phyloP scores from a whole-genome alignment of 371 early-diverging fungal species.

The Coemansia sp. region DNA sequence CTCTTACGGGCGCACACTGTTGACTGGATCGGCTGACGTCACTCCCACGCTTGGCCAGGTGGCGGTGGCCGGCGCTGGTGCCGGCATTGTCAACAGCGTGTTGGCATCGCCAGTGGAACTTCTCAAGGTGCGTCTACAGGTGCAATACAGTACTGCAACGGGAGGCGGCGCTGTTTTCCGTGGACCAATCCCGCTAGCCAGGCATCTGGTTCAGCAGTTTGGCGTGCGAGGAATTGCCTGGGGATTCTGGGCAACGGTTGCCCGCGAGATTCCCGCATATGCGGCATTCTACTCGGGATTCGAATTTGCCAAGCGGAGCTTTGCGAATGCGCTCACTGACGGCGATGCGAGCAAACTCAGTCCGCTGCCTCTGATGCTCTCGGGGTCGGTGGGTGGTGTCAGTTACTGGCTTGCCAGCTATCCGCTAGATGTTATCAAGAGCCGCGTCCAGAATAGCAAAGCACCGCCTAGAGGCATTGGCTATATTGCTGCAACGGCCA shows the following conservation, averaged over 20 bases:
- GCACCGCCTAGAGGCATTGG: slow-evolving; percentile 61
- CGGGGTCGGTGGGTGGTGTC: slow-evolving; percentile 76
- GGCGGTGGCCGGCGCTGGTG: slow-evolving; percentile 77
- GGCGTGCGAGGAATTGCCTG: slow-evolving; percentile 74
- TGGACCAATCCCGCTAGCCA: slow-evolving; percentile 71
- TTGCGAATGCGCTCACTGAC: slow-evolving; percentile 53
- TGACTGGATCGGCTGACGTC: slow-evolving; percentile 45
- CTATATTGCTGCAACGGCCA: slow-evolving; percentile 58
- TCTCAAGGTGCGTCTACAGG: slow-evolving; percentile 79
- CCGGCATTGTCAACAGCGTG: slow-evolving; percentile 69
- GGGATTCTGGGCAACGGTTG: slow-evolving; percentile 76
- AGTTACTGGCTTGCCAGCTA: slow-evolving; percentile 81
- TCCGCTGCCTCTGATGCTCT: slow-evolving; percentile 64
- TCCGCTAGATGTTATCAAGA: slow-evolving; percentile 83
- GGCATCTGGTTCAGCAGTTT: slow-evolving; percentile 61
- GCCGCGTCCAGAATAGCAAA: slow-evolving; percentile 64
- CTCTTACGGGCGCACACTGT: slow-evolving; percentile 59
- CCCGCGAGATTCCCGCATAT: slow-evolving; percentile 80
- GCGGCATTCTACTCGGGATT: slow-evolving; percentile 83
- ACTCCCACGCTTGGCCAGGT: slow-evolving; percentile 60
- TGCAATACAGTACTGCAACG: slow-evolving; percentile 61
- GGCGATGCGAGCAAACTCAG: slow-evolving; percentile 52
- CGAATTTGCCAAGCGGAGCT: slow-evolving; percentile 65
- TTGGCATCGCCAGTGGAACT: slow-evolving; percentile 81
- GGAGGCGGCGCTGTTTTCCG: slow-evolving; percentile 39